phyloP scores from a whole-genome alignment of 2,329 filamentous ascomycete genomes.

The Nannizziopsis arthrosporioides region DNA sequence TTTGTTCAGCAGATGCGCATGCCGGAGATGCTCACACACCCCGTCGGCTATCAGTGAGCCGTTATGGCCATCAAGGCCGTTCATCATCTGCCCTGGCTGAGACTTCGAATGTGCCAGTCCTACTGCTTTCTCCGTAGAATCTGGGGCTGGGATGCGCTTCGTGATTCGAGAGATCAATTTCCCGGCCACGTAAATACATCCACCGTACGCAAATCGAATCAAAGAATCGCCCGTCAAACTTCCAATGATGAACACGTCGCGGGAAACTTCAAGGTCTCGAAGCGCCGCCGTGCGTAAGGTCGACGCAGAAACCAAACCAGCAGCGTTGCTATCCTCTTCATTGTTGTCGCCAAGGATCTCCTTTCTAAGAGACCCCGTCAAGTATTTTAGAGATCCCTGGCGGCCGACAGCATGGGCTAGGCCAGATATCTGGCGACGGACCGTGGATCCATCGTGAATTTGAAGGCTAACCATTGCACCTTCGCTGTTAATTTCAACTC shows the following conservation, averaged over 20 bases:
- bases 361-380: conserved; percentile 35
- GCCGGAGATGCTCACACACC: neutral
- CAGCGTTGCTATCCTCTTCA: conserved; percentile 12
- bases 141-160: neutral
- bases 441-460: conserved; percentile 31
- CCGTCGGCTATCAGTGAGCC: neutral
- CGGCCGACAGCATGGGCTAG: conserved; percentile 47
- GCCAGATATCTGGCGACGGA: conserved; percentile 38
- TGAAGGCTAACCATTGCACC: conserved; percentile 35
- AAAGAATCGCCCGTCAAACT: conserved; percentile 51
- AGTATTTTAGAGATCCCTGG: conserved; percentile 44
- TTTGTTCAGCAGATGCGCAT: neutral
- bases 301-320: conserved; percentile 38
- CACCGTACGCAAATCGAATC: conserved; percentile 48
- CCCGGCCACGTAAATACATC: conserved; percentile 46
- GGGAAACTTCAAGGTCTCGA: conserved; percentile 42
- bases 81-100: neutral
- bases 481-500: conserved; percentile 24
- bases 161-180: conserved; percentile 31
- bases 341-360: conserved; percentile 34
- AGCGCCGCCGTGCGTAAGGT: conserved; percentile 44
- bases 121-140: neutral
- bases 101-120: neutral
- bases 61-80: conserved; percentile 6
- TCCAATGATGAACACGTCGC: conserved; percentile 45